Conservation (phyloP, 2,329 filamentous ascomycete genomes). For the Hypoxylon sp. region DNA sequence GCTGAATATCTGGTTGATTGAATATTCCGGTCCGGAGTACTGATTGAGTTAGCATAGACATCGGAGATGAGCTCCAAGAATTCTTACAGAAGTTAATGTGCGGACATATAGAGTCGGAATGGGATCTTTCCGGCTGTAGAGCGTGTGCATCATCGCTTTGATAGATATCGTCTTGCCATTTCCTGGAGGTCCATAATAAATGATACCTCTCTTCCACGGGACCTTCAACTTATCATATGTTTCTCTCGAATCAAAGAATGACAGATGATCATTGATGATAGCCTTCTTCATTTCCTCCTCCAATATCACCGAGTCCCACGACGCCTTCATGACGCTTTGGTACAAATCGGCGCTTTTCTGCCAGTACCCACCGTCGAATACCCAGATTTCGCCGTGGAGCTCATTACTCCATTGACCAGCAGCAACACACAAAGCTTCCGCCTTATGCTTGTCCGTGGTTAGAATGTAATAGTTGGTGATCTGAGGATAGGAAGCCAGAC, state of each 20-base stretch:
- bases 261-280: slow-evolving; percentile 73
- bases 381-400: slow-evolving; percentile 75
- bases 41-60: slow-evolving; percentile 52
- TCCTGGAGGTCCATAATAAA: slow-evolving; percentile 74
- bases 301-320: slow-evolving; percentile 77
- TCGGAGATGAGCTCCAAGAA: neutral
- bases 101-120: slow-evolving; percentile 75
- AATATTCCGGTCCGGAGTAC: slow-evolving; percentile 69
- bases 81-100: slow-evolving; percentile 57
- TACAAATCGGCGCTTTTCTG: slow-evolving; percentile 74
- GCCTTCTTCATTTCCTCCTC: slow-evolving; percentile 74
- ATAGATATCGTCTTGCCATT: slow-evolving; percentile 81
- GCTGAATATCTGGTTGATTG: slow-evolving; percentile 67
- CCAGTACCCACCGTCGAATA: slow-evolving; percentile 76
- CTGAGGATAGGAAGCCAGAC: slow-evolving; percentile 51
- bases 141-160: slow-evolving; percentile 77
- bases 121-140: slow-evolving; percentile 67
- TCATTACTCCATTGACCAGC: slow-evolving; percentile 69
- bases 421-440: slow-evolving; percentile 68
- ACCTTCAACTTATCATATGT: slow-evolving; percentile 73
- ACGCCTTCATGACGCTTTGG: slow-evolving; percentile 66
- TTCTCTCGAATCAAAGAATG: slow-evolving; percentile 73
- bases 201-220: slow-evolving; percentile 79
- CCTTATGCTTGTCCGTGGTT: slow-evolving; percentile 51
- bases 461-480: slow-evolving; percentile 60